A percentile compares a stretch with the other conserved stretches of the same genome.
These are phyloP conservation scores for Debaryomyces psychrophilus DNA, from an alignment of 1,139 yeast species.

Conservation along the genomic window DNA sequence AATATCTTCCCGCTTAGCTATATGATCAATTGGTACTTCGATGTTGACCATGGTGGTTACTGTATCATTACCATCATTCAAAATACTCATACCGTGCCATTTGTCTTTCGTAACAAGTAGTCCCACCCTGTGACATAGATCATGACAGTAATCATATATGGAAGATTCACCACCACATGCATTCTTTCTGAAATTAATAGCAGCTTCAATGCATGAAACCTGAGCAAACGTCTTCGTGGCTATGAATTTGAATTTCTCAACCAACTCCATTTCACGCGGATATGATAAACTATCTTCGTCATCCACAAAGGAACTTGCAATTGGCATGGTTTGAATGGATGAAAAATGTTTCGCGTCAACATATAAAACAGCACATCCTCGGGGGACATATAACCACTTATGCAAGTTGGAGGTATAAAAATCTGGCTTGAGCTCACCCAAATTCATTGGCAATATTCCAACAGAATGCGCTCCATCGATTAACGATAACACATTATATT, in stretches of 20 bases:
- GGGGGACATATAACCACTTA: slow-evolving; percentile 68
- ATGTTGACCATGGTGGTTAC: slow-evolving; percentile 53
- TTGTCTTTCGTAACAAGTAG: slow-evolving; percentile 31
- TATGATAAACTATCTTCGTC: slow-evolving; percentile 23
- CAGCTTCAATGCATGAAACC: slow-evolving; percentile 33
- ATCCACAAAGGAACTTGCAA: slow-evolving; percentile 50
- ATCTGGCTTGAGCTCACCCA: slow-evolving; percentile 55
- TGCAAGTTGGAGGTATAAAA: slow-evolving; percentile 66
- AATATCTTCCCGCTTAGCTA: slow-evolving; percentile 17
- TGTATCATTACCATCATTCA: slow-evolving; percentile 34
- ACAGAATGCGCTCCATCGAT: slow-evolving; percentile 77
- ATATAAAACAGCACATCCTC: slow-evolving; percentile 62
- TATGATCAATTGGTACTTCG: slow-evolving; percentile 37
- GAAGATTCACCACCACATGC: slow-evolving; percentile 65
- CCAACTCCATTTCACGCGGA: slow-evolving; percentile 31
- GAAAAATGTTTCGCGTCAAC: slow-evolving; percentile 56
- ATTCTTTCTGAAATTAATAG: slow-evolving; percentile 53
- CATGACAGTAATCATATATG: slow-evolving; percentile 51
- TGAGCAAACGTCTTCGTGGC: slow-evolving; percentile 42
- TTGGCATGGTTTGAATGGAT: slow-evolving; percentile 59
- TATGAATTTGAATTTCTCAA: slow-evolving; percentile 39
- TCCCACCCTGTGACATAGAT: slow-evolving; percentile 49
- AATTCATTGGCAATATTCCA: slow-evolving; percentile 56
- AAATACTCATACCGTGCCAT: slow-evolving; percentile 37
- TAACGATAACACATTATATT: slow-evolving; percentile 53